Conservation (phyloP, 1,284 basidiomycete genomes). For the Meripilus lineatus region DNA sequence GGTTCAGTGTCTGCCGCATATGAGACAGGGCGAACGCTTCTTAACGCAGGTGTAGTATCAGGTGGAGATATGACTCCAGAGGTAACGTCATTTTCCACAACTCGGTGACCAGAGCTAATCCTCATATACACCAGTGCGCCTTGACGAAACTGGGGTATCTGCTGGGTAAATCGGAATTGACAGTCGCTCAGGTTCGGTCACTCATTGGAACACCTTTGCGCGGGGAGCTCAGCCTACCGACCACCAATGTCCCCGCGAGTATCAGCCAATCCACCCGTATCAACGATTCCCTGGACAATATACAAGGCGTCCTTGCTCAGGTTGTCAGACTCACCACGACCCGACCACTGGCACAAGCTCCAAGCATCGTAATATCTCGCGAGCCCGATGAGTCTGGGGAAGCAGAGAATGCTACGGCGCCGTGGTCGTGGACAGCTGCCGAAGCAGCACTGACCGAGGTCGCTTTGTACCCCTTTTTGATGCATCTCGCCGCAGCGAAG, state of each 20-base stretch:
- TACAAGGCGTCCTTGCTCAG: constrained; percentile 61
- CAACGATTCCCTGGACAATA: constrained; percentile 50
- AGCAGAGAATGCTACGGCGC: constrained; percentile 51
- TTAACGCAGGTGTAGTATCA: constrained; percentile 69
- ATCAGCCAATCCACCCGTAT: constrained; percentile 36
- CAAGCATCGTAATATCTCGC: constrained; percentile 39
- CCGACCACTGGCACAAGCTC: constrained; percentile 23
- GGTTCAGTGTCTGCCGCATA: constrained; percentile 80
- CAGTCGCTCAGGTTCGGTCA: constrained; percentile 61
- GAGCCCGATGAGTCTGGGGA: constrained; percentile 26
- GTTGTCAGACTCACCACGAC: constrained; percentile 56
- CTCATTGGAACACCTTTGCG: constrained; percentile 80
- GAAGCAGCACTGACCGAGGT: constrained; percentile 65
- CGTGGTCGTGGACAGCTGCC: constrained; percentile 73
- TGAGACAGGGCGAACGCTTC: constrained; percentile 74
- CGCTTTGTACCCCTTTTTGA: constrained; percentile 67
- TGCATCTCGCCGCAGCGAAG: constrained; percentile 70
- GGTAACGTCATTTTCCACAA: constrained; percentile 35
- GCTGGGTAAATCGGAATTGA: constrained; percentile 79
- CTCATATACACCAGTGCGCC: constrained; percentile 55
- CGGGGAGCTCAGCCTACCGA: constrained; percentile 74
- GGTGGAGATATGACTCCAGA: constrained; percentile 94
- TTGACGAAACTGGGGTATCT: constrained; percentile 87
- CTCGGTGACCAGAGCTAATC: neutral
- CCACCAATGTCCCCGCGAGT: constrained; percentile 28